Percentiles rank a stretch among this genome's conserved stretches.
phyloP scores from a whole-genome alignment of 257 asterid genomes.

The Penstemon newberryi region DNA sequence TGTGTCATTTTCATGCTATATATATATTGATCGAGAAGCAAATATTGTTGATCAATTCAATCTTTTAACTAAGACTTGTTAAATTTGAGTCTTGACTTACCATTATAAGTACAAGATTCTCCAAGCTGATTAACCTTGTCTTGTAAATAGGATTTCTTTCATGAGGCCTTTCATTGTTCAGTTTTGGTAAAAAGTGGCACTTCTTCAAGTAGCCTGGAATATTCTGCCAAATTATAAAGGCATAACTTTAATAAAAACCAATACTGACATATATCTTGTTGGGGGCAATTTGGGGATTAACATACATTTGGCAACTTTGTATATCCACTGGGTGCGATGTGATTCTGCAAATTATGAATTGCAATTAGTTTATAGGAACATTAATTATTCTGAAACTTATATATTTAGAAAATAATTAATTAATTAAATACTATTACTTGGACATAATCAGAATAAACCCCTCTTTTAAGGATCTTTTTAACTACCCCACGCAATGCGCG shows the following conservation, averaged over 20 bases:
- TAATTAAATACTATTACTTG: conserved; percentile 19
- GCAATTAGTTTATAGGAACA: no score
- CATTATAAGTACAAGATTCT: conserved; percentile 36
- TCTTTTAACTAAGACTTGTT: neutral
- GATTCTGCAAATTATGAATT: conserved; percentile 18
- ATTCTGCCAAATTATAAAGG: conserved; percentile 13
- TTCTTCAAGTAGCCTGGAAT: conserved; percentile 28
- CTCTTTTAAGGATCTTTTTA: conserved; percentile 2
- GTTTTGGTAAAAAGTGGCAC: conserved; percentile 32
- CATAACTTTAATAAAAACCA: no score
- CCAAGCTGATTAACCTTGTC: conserved; percentile 30
- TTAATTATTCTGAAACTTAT: neutral
- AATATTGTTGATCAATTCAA: neutral
- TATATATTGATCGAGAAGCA: neutral
- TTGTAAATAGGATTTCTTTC: conserved; percentile 24
- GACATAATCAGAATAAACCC: conserved; percentile 26
- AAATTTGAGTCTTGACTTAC: neutral
- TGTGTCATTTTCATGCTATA: conserved; percentile 34
- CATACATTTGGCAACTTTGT: conserved; percentile 31
- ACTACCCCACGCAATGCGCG: neutral
- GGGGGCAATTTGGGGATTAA: neutral
- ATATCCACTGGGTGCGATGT: conserved; percentile 36
- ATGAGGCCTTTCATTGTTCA: conserved; percentile 24
- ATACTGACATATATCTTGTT: neutral
- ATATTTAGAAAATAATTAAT: neutral